Base-by-base conservation (phyloP, 2,329 filamentous ascomycete genomes). In the Aureobasidium subglaciale region DNA sequence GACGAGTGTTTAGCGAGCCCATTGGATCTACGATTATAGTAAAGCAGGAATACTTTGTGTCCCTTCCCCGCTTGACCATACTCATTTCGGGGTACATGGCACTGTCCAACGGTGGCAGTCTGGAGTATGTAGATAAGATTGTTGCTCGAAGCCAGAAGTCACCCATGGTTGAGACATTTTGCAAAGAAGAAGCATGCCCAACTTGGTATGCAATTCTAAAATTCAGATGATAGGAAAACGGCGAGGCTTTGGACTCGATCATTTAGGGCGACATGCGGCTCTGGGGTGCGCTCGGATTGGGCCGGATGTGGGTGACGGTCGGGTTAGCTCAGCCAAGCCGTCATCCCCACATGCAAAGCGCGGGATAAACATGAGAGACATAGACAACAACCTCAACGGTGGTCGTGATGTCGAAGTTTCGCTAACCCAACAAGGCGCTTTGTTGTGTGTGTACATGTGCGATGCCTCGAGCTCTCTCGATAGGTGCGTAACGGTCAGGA, bases 361-460 rank as follows among this genome's bases (percentile, higher is more conserved):
- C 27, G 22, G 45, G 45, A 35, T 5, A 15, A n/a, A 18, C 20
- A 18, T 20, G 46, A 37, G 15, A 38, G 34, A 38, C 46, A 38
- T 37, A 24, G 29, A 22, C 46, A 38, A n/a, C n/a, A n/a, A n/a
- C n/a, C n/a, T n/a, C n/a, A n/a, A 50, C 46, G 46, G 46, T 5
- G 45, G 32, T 20, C 29, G 18, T 35, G 32, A 50, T 20, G 34
- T 27, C 46, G 46, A 38, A n/a, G 46, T 37, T 16, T 50, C 11
- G 30, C 46, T 38, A 38, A 38, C 45, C 45, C n/a, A 34, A 35
- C 10, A 15, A 2, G 29, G 45, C 13, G 34, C 24, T 35, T 2
- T 50, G 46, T 50, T 50, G 34, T 38, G 46, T 25, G 46, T 38
- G 34, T 38, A 38, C 46, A 50, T 35, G 43, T 37, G 32, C 32